Evolutionary conservation across 331 rosid species (phyloP), one percentile per base, ranked within the genome.

Genomic region (Telfairia occidentalis): DNA sequence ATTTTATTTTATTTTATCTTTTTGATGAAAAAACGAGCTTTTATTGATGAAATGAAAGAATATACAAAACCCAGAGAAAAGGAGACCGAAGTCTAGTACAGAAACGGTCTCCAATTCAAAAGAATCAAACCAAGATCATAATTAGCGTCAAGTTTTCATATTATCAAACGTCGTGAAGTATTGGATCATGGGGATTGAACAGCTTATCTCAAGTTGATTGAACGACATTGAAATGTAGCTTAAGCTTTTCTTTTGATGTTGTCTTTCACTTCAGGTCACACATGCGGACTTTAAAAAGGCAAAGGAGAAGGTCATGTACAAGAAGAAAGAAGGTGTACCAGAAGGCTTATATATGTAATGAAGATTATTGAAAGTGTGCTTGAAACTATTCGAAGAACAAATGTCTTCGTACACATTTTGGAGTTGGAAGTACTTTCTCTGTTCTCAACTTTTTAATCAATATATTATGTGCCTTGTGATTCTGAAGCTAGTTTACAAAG

Each of bases 291-390:
- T 75, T 57, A 75, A 75, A 26, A 75, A 75, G 78, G 78, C 78
- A 29, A 75, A 75, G 72, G 78, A 75, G 72, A 75, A 75, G 72
- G 78, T 75, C 10, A 75, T 75, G 78, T 75, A 57, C 60, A 75
- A 75, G 78, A 75, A 75, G 78, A 75, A 75, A 75, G 78, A 75
- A 75, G 78, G 78, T 5, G 78, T 75, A 19, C 78, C 78, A 40
- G 78, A 75, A 59, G 78, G 78, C 15, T 30, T 75, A 43, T 75
- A 75, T 29, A 75, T 75, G 78, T 75, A 58, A 75, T 49, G 60
- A 71, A 49, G 60, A 48, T 28, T 29, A 48, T 29, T 0, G 28
- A 0, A 29, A 29, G 29, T 71, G 45, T 71, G 21, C 13, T 29
- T 48, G 42, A 48, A 28, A 71, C 60, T 70, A 21, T 28, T 24